Evolutionary conservation across 2,329 filamentous ascomycete genomes (phyloP).

Genomic region (Aspergillus fijiensis): DNA sequence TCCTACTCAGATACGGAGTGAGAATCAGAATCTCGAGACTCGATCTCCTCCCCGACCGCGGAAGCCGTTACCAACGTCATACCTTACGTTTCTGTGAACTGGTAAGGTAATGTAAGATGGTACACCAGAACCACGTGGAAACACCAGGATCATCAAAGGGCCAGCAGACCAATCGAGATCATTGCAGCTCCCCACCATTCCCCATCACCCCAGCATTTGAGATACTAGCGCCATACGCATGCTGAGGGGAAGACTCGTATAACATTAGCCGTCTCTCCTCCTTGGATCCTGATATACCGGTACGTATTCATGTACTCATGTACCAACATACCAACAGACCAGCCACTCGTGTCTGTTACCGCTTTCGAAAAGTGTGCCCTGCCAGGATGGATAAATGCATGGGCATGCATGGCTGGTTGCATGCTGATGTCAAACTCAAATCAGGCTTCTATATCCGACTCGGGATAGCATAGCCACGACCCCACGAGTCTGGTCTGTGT

Average conservation of each 20-base stretch:
- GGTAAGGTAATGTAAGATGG: conserved; percentile 11
- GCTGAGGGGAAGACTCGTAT: background rate
- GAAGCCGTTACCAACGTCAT: conserved; percentile 4
- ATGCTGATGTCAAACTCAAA: background rate
- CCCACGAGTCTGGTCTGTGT: background rate
- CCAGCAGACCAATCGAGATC: conserved; percentile 16
- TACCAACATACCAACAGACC: background rate
- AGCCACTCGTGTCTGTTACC: background rate
- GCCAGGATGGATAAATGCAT: background rate
- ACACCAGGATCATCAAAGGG: conserved; percentile 17
- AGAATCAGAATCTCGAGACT: background rate
- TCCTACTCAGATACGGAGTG: too few relatives aligned
- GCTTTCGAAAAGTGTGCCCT: background rate
- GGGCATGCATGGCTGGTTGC: background rate
- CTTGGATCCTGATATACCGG: too few relatives aligned
- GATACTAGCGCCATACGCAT: conserved; percentile 15
- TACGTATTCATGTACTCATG: too few relatives aligned
- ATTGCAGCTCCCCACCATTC: conserved; percentile 13
- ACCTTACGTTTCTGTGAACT: background rate
- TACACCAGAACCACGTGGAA: conserved; percentile 24
- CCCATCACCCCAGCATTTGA: conserved; percentile 15
- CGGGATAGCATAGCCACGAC: background rate
- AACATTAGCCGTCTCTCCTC: background rate
- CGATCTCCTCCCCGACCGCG: background rate
- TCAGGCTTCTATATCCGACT: background rate